Evolutionary conservation across 306 rosid species (phyloP).

Genomic region (Dalbergia cultrata): DNA sequence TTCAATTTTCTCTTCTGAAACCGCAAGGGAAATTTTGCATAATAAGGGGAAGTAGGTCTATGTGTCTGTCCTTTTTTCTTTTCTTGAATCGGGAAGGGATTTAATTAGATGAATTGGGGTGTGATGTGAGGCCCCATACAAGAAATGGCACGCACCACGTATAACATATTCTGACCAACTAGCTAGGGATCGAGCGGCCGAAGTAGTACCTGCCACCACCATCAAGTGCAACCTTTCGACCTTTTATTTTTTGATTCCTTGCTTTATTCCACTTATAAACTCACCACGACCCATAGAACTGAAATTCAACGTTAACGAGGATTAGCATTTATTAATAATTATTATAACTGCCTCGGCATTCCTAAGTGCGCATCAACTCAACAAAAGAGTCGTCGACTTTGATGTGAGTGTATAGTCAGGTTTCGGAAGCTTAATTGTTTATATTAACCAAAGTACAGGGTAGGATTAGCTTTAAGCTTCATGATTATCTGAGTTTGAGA

Average conservation of each 20-base stretch:
- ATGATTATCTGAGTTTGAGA: slow-evolving; percentile 2
- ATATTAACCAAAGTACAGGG: not conserved
- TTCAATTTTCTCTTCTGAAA: not conserved
- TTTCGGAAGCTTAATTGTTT: not conserved
- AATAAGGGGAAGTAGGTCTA: too few relatives aligned
- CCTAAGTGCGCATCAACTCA: slow-evolving; percentile 8
- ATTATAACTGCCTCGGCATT: not conserved
- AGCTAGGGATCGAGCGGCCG: not conserved
- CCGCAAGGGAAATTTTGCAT: too few relatives aligned
- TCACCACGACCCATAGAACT: not conserved
- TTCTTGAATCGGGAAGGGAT: not conserved
- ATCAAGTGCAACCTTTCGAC: not conserved
- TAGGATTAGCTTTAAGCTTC: not conserved
- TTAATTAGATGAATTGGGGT: slow-evolving; percentile 17
- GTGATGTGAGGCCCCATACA: not conserved
- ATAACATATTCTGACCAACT: slow-evolving; percentile 25
- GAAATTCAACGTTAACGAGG: slow-evolving; percentile 1
- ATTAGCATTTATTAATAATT: not conserved
- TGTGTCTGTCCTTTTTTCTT: too few relatives aligned
- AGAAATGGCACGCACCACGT: not conserved
- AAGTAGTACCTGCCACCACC: slow-evolving; percentile 23
- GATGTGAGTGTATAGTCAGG: not conserved
- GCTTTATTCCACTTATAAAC: slow-evolving; percentile 1
- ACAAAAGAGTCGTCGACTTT: not conserved
- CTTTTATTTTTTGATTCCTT: not conserved